These are phyloP conservation scores for Amborella trichopoda DNA, from an alignment of 164 flowering plant genomes.

Conservation along the genomic window DNA sequence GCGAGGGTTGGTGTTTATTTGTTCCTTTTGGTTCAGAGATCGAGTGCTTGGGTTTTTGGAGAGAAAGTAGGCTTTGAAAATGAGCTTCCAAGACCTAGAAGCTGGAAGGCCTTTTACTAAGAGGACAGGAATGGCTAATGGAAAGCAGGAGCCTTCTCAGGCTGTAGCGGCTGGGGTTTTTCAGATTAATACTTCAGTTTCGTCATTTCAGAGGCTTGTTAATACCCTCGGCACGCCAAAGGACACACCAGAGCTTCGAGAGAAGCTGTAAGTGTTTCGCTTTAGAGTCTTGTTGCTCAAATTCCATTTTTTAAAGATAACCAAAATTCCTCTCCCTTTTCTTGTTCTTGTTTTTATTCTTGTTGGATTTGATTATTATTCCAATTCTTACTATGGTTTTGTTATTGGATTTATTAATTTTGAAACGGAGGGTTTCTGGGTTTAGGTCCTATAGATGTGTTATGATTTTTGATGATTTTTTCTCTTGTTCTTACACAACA, in stretches of 20 bases:
- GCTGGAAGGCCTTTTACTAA: neutral
- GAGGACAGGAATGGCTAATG: neutral
- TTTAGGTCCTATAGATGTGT: too few relatives aligned
- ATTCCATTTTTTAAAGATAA: too few relatives aligned
- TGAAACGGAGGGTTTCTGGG: too few relatives aligned
- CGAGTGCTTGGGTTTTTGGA: slow-evolving; percentile 1
- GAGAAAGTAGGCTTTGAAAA: too few relatives aligned
- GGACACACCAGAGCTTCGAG: slow-evolving; percentile 48
- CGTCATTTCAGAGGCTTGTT: slow-evolving; percentile 47
- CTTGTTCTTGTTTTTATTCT: neutral
- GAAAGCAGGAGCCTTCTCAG: slow-evolving; percentile 27
- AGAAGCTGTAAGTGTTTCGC: slow-evolving; percentile 30
- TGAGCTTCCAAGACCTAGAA: slow-evolving; percentile 5
- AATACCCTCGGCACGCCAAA: slow-evolving; percentile 53
- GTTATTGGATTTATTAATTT: too few relatives aligned
- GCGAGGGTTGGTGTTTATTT: too few relatives aligned
- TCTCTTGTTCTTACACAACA: too few relatives aligned
- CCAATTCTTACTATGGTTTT: too few relatives aligned
- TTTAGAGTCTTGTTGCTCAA: too few relatives aligned
- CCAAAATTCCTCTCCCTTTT: neutral
- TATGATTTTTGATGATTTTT: too few relatives aligned
- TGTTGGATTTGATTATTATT: too few relatives aligned
- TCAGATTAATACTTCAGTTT: slow-evolving; percentile 49
- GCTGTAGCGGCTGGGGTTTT: slow-evolving; percentile 46
- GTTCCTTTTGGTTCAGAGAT: too few relatives aligned